Conservation (phyloP, 2,329 filamentous ascomycete genomes). For the Calonectria henricotiae region DNA sequence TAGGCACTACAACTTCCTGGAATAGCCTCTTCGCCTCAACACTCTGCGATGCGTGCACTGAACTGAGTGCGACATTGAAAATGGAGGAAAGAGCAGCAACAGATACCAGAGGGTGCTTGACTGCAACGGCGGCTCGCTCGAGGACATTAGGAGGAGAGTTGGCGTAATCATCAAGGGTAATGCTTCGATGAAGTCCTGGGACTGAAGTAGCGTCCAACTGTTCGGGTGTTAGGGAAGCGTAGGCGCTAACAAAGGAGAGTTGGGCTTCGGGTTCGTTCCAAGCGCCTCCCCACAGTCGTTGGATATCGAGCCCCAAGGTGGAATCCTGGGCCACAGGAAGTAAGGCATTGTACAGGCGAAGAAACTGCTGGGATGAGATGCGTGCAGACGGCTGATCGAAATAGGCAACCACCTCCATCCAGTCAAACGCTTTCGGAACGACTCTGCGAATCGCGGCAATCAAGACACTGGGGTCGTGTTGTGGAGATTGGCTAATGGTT, state of each 20-base stretch:
- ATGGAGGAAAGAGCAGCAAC: conserved; percentile 84
- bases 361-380: conserved; percentile 85
- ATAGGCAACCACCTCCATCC: conserved; percentile 81
- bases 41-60: conserved; percentile 74
- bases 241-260: conserved; percentile 93
- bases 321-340: conserved; percentile 78
- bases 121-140: conserved; percentile 73
- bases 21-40: conserved; percentile 77
- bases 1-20: conserved; percentile 79
- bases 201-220: conserved; percentile 90
- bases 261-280: conserved; percentile 93
- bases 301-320: conserved; percentile 79
- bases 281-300: conserved; percentile 89
- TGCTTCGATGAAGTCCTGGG: conserved; percentile 84
- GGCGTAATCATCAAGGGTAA: conserved; percentile 74
- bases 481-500: conserved; percentile 72
- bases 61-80: conserved; percentile 77
- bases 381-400: conserved; percentile 87
- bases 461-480: conserved; percentile 69
- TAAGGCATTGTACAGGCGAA: conserved; percentile 85
- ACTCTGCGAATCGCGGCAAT: conserved; percentile 76
- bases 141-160: conserved; percentile 67
- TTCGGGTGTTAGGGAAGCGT: conserved; percentile 81
- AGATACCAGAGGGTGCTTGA: conserved; percentile 90
- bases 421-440: conserved; percentile 76